Base-by-base conservation (phyloP, 805 yeast genomes). In the Saccharomycopsis babjevae region DNA sequence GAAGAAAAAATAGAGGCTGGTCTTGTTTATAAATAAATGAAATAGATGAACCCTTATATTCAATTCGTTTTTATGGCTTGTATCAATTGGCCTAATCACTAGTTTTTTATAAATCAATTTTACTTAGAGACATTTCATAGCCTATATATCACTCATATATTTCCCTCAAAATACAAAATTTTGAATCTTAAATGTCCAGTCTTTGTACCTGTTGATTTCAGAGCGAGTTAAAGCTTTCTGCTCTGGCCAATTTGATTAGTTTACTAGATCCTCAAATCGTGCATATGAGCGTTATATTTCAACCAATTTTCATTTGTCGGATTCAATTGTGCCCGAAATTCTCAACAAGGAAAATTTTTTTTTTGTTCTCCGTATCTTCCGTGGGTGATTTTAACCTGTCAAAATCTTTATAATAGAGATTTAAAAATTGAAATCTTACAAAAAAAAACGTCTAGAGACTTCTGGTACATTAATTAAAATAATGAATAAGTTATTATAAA, bases 1-100 rank as follows among this genome's bases (percentile, higher is more conserved):
- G 84, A 81, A 54, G 84, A 88, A 70, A 84, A 81, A 68, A 75
- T 83, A 28, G 88, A 85, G 63, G 96, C 96, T 1, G 97, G 97
- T 0, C 73, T 89, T 39, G 28, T 56, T 30, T 39, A 56, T 28
- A 46, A 40, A 25, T 46, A 46, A 15, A 28, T n/a, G 13, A n/a
- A n/a, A n/a, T n/a, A n/a, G n/a, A n/a, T n/a, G n/a, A n/a, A n/a
- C n/a, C n/a, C n/a, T n/a, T n/a, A n/a, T n/a, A n/a, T n/a, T n/a
- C n/a, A n/a, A n/a, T n/a, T n/a, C n/a, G n/a, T n/a, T n/a, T n/a
- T n/a, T n/a, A 13, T 2, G 38, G 11, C 15, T 8, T 34, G 38
- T 34, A 34, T 34, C 5, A 13, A 8, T 13, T 34, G 38, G 15
- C 38, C 2, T 34, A 34, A 34, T 10, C 2, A 7, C 15, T 34